Percentiles rank a stretch among this genome's conserved stretches.
Conservation (phyloP, 495 filamentous ascomycete species). For the Cudoniella acicularis region DNA sequence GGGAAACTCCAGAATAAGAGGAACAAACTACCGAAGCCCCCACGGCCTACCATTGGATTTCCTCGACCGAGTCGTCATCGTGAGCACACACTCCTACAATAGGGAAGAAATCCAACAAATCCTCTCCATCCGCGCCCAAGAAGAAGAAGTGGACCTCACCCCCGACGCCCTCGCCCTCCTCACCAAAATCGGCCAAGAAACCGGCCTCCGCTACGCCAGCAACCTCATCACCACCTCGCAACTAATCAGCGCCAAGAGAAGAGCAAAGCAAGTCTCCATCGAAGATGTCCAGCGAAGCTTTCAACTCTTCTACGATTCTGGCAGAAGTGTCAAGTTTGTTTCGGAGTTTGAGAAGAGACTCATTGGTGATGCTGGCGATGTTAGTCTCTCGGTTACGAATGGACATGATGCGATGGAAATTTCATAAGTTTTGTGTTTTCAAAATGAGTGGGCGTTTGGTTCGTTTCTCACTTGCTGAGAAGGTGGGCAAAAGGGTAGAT, state of each 20-base stretch:
- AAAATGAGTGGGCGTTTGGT: constrained; percentile 8
- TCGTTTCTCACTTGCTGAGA: background rate
- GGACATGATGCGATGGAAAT: constrained; percentile 81
- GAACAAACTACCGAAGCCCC: constrained; percentile 85
- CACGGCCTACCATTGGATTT: constrained; percentile 96
- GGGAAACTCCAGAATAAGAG: constrained; percentile 85
- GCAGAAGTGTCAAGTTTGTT: constrained; percentile 85
- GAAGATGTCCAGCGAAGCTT: constrained; percentile 92
- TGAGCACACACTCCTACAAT: constrained; percentile 88
- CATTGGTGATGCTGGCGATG: constrained; percentile 79
- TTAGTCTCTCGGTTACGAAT: constrained; percentile 63
- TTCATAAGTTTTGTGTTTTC: constrained; percentile 44
- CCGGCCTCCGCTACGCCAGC: constrained; percentile 87
- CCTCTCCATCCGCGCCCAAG: constrained; percentile 82
- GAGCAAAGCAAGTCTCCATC: constrained; percentile 71
- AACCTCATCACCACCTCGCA: constrained; percentile 94
- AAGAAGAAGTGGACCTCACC: constrained; percentile 90
- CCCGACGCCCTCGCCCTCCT: constrained; percentile 86
- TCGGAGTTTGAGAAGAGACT: constrained; percentile 86
- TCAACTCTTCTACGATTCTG: constrained; percentile 86
- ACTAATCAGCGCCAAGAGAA: constrained; percentile 73
- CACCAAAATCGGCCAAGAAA: constrained; percentile 92
- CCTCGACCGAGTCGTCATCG: constrained; percentile 92
- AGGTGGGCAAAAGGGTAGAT: background rate
- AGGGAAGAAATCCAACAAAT: constrained; percentile 87